These are phyloP conservation scores for Telopea speciosissima DNA, from an alignment of 177 flowering plant species.

Conservation along the genomic window DNA sequence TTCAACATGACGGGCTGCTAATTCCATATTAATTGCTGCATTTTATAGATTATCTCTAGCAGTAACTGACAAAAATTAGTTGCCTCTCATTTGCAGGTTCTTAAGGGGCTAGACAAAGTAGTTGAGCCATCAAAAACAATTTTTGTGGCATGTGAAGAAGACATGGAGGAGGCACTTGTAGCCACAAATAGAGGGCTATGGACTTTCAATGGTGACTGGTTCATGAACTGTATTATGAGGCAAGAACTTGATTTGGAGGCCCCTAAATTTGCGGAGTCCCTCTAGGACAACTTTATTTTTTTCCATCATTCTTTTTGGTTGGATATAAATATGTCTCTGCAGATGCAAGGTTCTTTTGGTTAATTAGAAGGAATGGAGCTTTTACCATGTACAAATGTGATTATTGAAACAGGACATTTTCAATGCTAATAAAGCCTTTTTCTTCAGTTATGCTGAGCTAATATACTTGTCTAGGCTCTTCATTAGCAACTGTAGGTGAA, in stretches of 20 bases:
- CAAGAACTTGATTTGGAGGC: slow-evolving; percentile 77
- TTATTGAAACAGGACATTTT: neutral
- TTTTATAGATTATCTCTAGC: neutral
- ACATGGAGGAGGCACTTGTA: slow-evolving; percentile 63
- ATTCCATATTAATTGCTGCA: neutral
- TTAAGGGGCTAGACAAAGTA: slow-evolving; percentile 28
- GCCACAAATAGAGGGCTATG: slow-evolving; percentile 60
- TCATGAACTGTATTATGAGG: slow-evolving; percentile 76
- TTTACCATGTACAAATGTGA: neutral
- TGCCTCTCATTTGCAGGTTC: slow-evolving; percentile 32
- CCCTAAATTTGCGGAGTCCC: slow-evolving; percentile 76
- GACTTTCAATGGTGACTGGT: slow-evolving; percentile 79
- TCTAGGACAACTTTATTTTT: slow-evolving; percentile 23
- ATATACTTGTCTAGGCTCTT: too few species aligned
- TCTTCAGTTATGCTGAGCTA: too few species aligned
- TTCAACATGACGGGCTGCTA: neutral
- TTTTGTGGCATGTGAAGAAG: slow-evolving; percentile 71
- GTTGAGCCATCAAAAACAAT: slow-evolving; percentile 44
- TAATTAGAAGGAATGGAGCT: neutral
- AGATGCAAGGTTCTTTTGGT: neutral
- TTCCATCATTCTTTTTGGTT: neutral
- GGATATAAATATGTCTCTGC: neutral
- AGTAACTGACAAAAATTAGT: neutral
- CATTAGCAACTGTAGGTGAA: too few species aligned
- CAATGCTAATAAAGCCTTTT: too few species aligned